Conservation (phyloP, 2,329 filamentous ascomycete species). For the Colletotrichum gloeosporioides region DNA sequence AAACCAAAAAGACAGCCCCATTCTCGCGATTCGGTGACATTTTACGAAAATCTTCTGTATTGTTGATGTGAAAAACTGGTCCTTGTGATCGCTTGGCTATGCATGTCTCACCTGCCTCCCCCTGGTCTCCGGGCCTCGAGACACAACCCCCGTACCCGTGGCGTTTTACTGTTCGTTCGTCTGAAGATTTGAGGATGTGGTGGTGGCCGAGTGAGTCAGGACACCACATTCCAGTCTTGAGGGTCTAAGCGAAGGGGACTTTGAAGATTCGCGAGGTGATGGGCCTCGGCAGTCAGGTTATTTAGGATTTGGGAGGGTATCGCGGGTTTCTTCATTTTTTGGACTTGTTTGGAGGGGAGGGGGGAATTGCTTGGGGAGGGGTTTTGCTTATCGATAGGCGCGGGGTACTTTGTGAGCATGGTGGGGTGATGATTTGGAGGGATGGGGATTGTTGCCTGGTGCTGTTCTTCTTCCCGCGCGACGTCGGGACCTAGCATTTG, state of each 20-base stretch:
- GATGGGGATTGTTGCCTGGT: neutral
- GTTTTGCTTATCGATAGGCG: neutral
- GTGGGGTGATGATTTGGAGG: neutral
- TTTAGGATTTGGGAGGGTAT: neutral
- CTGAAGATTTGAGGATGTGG: neutral
- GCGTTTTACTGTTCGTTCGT: neutral
- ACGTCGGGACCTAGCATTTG: neutral
- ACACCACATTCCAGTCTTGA: neutral
- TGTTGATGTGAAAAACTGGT: neutral
- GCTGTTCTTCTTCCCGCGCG: neutral
- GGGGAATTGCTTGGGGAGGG: neutral
- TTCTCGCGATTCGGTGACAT: neutral
- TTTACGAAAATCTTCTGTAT: neutral
- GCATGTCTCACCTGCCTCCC: slow-evolving; percentile 13
- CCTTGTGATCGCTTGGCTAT: slow-evolving; percentile 5
- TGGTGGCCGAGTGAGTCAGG: neutral
- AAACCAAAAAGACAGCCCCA: neutral
- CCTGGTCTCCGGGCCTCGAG: neutral
- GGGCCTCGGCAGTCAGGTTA: neutral
- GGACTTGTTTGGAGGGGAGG: too few relatives aligned
- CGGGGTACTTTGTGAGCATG: neutral
- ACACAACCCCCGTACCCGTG: slow-evolving; percentile 1
- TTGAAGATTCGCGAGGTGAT: neutral
- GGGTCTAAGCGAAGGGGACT: neutral
- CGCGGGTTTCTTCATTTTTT: neutral